Conservation (phyloP, 2,329 filamentous ascomycete genomes). For the Colletotrichum horii region DNA sequence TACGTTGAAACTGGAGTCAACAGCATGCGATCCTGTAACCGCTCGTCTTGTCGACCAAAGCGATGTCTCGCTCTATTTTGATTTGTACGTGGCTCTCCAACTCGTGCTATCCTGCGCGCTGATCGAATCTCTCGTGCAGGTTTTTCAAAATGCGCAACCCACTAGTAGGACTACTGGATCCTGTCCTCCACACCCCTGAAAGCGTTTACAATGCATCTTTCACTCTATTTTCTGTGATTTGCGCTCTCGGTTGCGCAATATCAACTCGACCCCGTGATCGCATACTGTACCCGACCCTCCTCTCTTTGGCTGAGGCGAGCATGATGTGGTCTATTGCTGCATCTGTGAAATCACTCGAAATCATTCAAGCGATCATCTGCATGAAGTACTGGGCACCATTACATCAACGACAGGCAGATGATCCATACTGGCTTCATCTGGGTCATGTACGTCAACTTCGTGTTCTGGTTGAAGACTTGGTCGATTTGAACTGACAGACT, state of each 20-base stretch:
- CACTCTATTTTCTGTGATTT: slow-evolving; percentile 29
- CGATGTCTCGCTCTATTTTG: slow-evolving; percentile 18
- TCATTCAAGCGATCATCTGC: slow-evolving; percentile 27
- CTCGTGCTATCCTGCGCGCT: background rate
- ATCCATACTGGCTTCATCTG: slow-evolving; percentile 29
- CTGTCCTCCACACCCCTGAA: slow-evolving; percentile 26
- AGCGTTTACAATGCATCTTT: slow-evolving; percentile 28
- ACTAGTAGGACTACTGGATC: slow-evolving; percentile 27
- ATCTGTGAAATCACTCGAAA: slow-evolving; percentile 29
- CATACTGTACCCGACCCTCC: slow-evolving; percentile 25
- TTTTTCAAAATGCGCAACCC: slow-evolving; percentile 29
- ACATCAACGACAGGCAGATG: slow-evolving; percentile 23
- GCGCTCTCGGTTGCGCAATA: slow-evolving; percentile 29
- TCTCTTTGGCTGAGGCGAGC: slow-evolving; percentile 27
- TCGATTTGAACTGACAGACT: background rate
- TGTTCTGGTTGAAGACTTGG: background rate
- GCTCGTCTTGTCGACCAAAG: slow-evolving; percentile 25
- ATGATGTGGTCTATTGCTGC: slow-evolving; percentile 30
- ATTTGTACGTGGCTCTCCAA: background rate
- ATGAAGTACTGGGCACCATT: slow-evolving; percentile 29
- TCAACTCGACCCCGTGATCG: slow-evolving; percentile 27
- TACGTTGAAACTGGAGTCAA: slow-evolving; percentile 25
- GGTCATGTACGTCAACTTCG: slow-evolving; percentile 22
- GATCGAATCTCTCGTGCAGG: background rate
- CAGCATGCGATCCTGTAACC: slow-evolving; percentile 26